Evolutionary conservation across 768 basidiomycete species (phyloP).

Genomic region (Auricularia heimuer): DNA sequence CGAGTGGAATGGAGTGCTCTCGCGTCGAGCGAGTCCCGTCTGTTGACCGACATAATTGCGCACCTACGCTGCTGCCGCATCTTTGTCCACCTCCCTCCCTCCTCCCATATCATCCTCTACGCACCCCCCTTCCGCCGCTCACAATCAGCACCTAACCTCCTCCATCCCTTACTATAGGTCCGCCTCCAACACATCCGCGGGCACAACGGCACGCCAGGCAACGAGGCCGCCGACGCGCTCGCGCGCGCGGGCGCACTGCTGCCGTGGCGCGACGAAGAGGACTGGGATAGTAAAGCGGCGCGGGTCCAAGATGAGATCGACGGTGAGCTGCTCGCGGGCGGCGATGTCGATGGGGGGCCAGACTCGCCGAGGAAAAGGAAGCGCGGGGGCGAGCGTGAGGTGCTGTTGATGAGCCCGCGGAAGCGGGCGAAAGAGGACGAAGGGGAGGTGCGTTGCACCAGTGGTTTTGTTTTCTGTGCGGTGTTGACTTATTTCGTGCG

Average conservation of each 20-base stretch:
- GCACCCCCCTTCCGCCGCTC: background rate
- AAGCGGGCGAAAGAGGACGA: background rate
- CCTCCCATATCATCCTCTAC: background rate
- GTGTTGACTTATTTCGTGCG: too few relatives aligned
- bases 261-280: conserved; percentile 10
- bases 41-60: too few relatives aligned
- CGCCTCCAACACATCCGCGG: conserved; percentile 65
- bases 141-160: too few relatives aligned
- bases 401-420: too few relatives aligned
- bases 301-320: background rate
- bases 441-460: background rate
- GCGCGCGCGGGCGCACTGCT: conserved; percentile 49
- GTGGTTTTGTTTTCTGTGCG: too few relatives aligned
- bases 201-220: conserved; percentile 68
- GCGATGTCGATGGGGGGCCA: background rate
- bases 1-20: too few relatives aligned
- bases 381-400: too few relatives aligned
- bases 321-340: background rate
- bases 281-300: background rate
- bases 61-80: too few relatives aligned
- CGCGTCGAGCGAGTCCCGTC: too few relatives aligned
- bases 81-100: too few relatives aligned
- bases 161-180: conserved; percentile 23
- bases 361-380: too few relatives aligned
- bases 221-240: conserved; percentile 75